phyloP scores from a whole-genome alignment of 768 basidiomycete genomes.

The Phylloporus rhodoxanthus region DNA sequence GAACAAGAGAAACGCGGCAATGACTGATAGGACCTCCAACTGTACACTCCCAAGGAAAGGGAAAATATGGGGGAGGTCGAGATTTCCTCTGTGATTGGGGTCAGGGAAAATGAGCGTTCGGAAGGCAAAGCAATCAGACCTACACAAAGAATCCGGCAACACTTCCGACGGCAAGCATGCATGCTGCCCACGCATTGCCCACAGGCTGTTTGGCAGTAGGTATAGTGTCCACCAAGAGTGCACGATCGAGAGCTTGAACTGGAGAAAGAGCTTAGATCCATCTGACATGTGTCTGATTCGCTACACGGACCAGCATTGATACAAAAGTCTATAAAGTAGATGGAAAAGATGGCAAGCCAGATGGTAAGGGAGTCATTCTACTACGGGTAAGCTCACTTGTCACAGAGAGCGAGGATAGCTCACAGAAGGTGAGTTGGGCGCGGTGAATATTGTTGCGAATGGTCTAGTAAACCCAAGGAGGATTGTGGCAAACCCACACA shows the following conservation, averaged over 20 bases:
- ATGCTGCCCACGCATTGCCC: constrained; percentile 92
- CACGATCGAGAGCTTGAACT: constrained; percentile 89
- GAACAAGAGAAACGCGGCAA: constrained; percentile 66
- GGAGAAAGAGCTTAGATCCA: constrained; percentile 7
- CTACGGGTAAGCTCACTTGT: not conserved
- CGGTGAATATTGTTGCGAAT: constrained; percentile 48
- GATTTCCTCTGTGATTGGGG: constrained; percentile 53
- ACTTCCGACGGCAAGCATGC: constrained; percentile 86
- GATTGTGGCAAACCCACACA: constrained; percentile 70
- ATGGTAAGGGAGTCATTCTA: constrained; percentile 68
- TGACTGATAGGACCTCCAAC: constrained; percentile 71
- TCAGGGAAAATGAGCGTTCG: not conserved
- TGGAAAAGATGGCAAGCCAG: constrained; percentile 65
- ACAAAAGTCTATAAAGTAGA: constrained; percentile 64
- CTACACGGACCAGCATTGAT: constrained; percentile 45
- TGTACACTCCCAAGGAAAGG: constrained; percentile 78
- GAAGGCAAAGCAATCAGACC: constrained; percentile 19
- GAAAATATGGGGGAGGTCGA: constrained; percentile 63
- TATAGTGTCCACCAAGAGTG: constrained; percentile 81
- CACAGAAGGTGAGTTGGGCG: constrained; percentile 31
- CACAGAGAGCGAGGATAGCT: constrained; percentile 3
- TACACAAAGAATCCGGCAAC: constrained; percentile 86
- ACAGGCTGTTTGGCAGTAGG: constrained; percentile 69
- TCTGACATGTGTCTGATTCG: not conserved
- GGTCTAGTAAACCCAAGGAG: constrained; percentile 77